Evolutionary conservation across 495 filamentous ascomycete species (phyloP).

Genomic region (Astrothelium macrocarpum): DNA sequence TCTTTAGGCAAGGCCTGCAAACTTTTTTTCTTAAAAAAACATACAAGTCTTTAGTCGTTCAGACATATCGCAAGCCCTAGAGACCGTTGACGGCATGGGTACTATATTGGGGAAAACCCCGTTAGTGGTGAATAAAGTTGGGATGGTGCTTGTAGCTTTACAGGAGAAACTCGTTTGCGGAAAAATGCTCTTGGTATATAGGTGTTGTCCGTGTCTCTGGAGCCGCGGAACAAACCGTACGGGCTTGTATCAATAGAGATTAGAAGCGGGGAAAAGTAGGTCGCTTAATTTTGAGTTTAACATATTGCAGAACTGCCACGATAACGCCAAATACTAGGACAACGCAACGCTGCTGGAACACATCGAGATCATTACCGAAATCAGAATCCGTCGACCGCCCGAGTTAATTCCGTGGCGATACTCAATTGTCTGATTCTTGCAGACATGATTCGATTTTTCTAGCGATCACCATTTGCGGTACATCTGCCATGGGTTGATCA

Average conservation of each 20-base stretch:
- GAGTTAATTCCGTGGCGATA: not conserved
- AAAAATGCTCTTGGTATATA: not conserved
- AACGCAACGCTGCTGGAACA: not conserved
- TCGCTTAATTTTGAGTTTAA: conserved; percentile 3
- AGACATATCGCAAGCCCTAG: not conserved
- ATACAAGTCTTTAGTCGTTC: not conserved
- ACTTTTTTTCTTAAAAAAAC: not conserved
- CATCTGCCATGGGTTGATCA: too few species aligned
- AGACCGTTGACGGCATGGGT: not conserved
- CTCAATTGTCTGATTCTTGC: not conserved
- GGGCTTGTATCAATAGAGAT: not conserved
- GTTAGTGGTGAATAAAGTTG: not conserved
- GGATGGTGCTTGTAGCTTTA: not conserved
- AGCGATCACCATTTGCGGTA: not conserved
- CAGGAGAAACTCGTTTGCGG: not conserved
- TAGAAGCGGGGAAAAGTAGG: not conserved
- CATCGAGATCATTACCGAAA: not conserved
- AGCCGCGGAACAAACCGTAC: not conserved
- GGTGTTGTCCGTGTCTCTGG: not conserved
- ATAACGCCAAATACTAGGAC: not conserved
- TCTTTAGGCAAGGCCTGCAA: not conserved
- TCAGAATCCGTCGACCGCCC: not conserved
- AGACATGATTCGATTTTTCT: not conserved
- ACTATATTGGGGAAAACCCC: not conserved
- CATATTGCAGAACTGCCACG: not conserved